These are phyloP conservation scores for Aspergillus taichungensis DNA, from an alignment of 495 filamentous ascomycete genomes.

Conservation along the genomic window DNA sequence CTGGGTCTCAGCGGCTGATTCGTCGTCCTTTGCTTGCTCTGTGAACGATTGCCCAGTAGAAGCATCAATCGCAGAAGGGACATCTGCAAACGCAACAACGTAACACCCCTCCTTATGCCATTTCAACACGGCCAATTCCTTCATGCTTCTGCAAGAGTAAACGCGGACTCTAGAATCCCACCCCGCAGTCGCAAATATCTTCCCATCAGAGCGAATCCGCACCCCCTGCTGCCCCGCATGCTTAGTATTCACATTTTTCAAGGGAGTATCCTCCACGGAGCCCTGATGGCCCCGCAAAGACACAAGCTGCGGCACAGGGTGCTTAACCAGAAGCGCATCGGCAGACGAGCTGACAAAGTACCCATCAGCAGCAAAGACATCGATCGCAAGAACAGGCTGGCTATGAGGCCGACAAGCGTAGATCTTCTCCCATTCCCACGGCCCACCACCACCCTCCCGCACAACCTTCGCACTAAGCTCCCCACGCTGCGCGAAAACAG, in stretches of 20 bases:
- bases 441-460: conserved; percentile 1
- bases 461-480: conserved; percentile 9
- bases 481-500: conserved; percentile 40
- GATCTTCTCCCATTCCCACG: conserved; percentile 49
- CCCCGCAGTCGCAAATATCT: conserved; percentile 82
- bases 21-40: background rate
- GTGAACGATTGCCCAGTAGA: no score
- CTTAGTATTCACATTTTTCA: conserved; percentile 62
- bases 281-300: conserved; percentile 5
- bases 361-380: conserved; percentile 44
- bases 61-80: background rate
- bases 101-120: conserved; percentile 93
- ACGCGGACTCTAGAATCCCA: conserved; percentile 81
- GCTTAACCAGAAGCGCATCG: conserved; percentile 58
- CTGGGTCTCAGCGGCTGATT: conserved; percentile 1
- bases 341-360: conserved; percentile 79
- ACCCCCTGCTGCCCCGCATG: conserved; percentile 86
- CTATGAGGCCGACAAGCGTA: conserved; percentile 63
- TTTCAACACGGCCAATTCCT: conserved; percentile 86
- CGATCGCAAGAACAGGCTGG: conserved; percentile 80
- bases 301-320: conserved; percentile 41
- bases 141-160: conserved; percentile 72
- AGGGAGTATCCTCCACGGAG: conserved; percentile 28
- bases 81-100: conserved; percentile 65
- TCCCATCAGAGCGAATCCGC: conserved; percentile 67